These are phyloP conservation scores for Saccharomyces hybrid DNA, from an alignment of 1,139 yeast genomes.

Conservation along the genomic window DNA sequence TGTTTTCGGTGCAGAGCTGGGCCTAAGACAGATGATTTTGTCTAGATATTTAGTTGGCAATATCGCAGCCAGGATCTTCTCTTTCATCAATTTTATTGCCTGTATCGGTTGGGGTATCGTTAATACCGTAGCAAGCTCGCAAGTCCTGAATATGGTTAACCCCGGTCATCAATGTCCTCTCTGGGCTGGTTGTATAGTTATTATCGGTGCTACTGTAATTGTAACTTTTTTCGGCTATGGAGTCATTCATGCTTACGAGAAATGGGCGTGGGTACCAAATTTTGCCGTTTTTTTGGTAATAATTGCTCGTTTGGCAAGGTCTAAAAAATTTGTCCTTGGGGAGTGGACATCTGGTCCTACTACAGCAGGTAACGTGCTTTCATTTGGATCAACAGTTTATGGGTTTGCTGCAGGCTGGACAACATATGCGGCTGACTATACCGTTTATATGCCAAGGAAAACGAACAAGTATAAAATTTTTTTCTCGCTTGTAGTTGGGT, in stretches of 20 bases:
- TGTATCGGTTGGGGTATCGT: conserved; percentile 97
- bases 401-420: conserved; percentile 97
- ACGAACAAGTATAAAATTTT: conserved; percentile 55
- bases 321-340: conserved; percentile 49
- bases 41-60: conserved; percentile 76
- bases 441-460: conserved; percentile 70
- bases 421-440: conserved; percentile 86
- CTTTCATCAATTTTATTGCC: conserved; percentile 70
- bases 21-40: conserved; percentile 82
- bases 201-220: conserved; percentile 59
- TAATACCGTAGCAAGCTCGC: conserved; percentile 85
- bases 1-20: conserved; percentile 74
- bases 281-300: conserved; percentile 63
- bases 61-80: conserved; percentile 66
- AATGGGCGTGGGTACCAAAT: conserved; percentile 86
- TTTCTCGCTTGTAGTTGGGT: conserved; percentile 54
- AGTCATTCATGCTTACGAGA: conserved; percentile 74
- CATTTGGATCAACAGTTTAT: conserved; percentile 77
- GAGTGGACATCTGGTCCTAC: conserved; percentile 41
- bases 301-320: conserved; percentile 65
- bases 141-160: conserved; percentile 71
- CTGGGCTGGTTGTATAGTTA: conserved; percentile 83
- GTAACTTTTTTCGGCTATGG: conserved; percentile 85
- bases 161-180: conserved; percentile 56
- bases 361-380: conserved; percentile 69